Evolutionary conservation across 768 basidiomycete genomes (phyloP), one percentile per base, ranked within the genome.

Genomic region (Collybia sp.): DNA sequence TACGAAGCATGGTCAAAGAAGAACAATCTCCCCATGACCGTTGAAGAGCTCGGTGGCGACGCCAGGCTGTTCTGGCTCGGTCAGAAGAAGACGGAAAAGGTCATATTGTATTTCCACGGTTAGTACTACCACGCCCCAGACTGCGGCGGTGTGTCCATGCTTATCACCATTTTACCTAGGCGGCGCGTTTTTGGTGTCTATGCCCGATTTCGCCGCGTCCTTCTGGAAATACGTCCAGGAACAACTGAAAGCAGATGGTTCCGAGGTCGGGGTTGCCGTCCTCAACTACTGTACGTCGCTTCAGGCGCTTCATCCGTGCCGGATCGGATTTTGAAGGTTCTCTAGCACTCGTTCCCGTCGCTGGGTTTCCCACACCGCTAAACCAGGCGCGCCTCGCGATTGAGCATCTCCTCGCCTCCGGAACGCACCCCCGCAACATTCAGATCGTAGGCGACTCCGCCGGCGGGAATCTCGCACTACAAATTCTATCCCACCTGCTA

Each of bases 401-500:
- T n/a, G 47, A 64, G 25, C 63, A 67, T 46, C 57, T 71, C 12
- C 39, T 66, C 36, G 49, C 55, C 30, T 47, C 49, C 2, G 68
- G 66, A 11, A 50, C 68, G 6, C 46, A 53, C 11, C 65, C 67
- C 5, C 47, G 52, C 32, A 58, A 69, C 49, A 52, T 71, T 15
- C 56, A 64, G 38, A 45, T 72, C 11, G 61, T 59, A 5, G 67
- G 68, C 17, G 70, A 72, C 51, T 72, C 70, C 9, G 72, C 72
- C 9, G 72, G 72, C 10, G 69, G 53, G 0, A 64, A 65, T 38
- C 58, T 72, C 19, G 52, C 65, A 25, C 53, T 69, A 20, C 65
- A 67, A 47, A 47, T 70, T 34, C 35, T 72, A 18, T 66, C 65
- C 2, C 65, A 70, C 43, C 51, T 67, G 19, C 54, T 70, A 2